Conservation (phyloP, 1,139 yeast species). For the Hyphopichia fennica region DNA sequence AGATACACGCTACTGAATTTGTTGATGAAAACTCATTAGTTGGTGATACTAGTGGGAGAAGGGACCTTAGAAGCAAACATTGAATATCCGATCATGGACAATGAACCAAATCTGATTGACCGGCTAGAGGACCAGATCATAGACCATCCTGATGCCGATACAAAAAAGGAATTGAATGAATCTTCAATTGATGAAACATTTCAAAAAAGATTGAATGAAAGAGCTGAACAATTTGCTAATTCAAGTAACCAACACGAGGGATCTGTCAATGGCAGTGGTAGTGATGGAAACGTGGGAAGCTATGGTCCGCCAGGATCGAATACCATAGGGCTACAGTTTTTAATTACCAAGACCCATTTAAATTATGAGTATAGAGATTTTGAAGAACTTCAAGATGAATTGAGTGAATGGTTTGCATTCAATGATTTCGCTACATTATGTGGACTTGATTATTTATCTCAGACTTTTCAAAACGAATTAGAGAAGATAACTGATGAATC, state of each 20-base stretch:
- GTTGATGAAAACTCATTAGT: not conserved
- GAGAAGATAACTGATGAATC: not conserved
- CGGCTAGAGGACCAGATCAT: constrained; percentile 47
- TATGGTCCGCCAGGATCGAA: constrained; percentile 2
- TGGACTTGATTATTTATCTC: constrained; percentile 16
- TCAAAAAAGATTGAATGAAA: constrained; percentile 43
- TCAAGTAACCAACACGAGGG: not conserved
- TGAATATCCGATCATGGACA: constrained; percentile 23
- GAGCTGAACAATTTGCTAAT: constrained; percentile 41
- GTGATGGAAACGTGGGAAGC: constrained; percentile 2
- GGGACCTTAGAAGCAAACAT: too few relatives aligned
- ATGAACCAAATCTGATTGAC: constrained; percentile 43
- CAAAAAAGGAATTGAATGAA: constrained; percentile 31
- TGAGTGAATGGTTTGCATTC: constrained; percentile 64
- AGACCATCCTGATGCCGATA: constrained; percentile 46
- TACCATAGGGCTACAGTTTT: constrained; percentile 19
- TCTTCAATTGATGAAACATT: constrained; percentile 43
- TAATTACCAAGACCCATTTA: constrained; percentile 39
- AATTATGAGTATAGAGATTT: constrained; percentile 47
- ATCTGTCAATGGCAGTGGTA: not conserved
- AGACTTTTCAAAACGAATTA: not conserved
- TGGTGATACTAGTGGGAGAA: not conserved
- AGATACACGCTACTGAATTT: not conserved
- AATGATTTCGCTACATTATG: constrained; percentile 43
- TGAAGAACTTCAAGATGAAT: constrained; percentile 42